phyloP scores from a whole-genome alignment of 1,284 basidiomycete species.

The Puccinia polysora region DNA sequence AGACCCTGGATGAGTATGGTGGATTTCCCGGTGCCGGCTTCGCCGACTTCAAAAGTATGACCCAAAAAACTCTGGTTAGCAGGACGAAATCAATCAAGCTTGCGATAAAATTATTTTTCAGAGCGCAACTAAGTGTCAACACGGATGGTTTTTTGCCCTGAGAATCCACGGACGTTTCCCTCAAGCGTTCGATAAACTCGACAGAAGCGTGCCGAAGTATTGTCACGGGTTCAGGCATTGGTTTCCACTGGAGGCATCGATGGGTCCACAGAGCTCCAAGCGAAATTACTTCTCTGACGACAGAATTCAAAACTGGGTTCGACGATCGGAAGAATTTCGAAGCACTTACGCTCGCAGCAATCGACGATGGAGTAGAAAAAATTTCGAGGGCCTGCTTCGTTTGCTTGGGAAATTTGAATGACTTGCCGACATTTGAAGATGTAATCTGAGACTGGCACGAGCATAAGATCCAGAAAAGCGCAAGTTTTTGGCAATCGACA shows the following conservation, averaged over 20 bases:
- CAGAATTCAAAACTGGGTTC: too few relatives aligned
- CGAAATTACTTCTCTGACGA: not conserved
- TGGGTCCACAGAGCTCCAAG: too few relatives aligned
- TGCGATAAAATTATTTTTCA: too few relatives aligned
- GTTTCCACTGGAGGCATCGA: constrained; percentile 20
- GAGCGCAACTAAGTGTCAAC: constrained; percentile 38
- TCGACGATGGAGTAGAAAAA: constrained; percentile 31
- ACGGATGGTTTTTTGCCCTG: constrained; percentile 2
- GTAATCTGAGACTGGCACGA: constrained; percentile 11
- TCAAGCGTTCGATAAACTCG: constrained; percentile 10
- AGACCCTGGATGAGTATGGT: constrained; percentile 33
- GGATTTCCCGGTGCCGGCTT: constrained; percentile 39
- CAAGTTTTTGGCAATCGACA: not conserved
- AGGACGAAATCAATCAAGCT: too few relatives aligned
- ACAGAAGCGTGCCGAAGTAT: constrained; percentile 32
- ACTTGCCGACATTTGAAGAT: constrained; percentile 2
- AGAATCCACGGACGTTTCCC: too few relatives aligned
- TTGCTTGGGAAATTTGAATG: constrained; percentile 17
- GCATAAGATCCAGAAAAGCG: not conserved
- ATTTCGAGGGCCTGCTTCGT: not conserved
- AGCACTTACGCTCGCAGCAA: constrained; percentile 20
- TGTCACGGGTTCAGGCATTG: constrained; percentile 23
- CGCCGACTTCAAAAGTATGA: constrained; percentile 19
- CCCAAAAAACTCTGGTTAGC: too few relatives aligned
- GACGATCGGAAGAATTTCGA: not conserved